phyloP scores from a whole-genome alignment of 768 basidiomycete species.

The Leccinellum albellum region DNA sequence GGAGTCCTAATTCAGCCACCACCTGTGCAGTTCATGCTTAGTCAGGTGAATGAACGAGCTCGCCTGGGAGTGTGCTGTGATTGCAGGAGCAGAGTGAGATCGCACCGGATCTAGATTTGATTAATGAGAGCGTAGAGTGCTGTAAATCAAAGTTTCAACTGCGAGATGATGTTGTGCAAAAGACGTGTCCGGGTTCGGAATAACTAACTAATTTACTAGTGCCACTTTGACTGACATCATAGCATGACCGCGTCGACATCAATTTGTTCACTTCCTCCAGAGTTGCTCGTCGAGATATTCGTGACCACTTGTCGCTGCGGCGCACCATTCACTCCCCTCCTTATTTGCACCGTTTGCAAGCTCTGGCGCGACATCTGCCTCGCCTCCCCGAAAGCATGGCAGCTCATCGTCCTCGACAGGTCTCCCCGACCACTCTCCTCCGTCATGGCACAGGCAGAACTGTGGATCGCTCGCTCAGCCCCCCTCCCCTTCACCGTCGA shows the following conservation, averaged over 20 bases:
- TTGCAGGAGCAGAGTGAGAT: too few relatives aligned
- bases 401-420: constrained; percentile 51
- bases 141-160: too few relatives aligned
- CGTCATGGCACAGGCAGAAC: constrained; percentile 44
- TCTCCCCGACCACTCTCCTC: constrained; percentile 30
- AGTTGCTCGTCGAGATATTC: constrained; percentile 65
- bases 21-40: constrained; percentile 36
- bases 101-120: too few relatives aligned
- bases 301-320: constrained; percentile 35
- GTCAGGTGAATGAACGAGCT: neutral
- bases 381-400: constrained; percentile 60
- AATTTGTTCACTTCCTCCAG: constrained; percentile 46
- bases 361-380: constrained; percentile 56
- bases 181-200: too few relatives aligned
- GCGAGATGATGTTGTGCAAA: too few relatives aligned
- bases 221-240: neutral
- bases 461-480: constrained; percentile 52
- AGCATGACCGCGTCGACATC: neutral
- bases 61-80: too few relatives aligned
- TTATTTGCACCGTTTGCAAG: constrained; percentile 50
- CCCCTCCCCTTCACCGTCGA: constrained; percentile 56
- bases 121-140: too few relatives aligned
- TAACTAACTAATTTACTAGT: too few relatives aligned
- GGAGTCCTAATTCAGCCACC: constrained; percentile 36
- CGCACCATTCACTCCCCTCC: constrained; percentile 47